Base-by-base conservation (phyloP, 768 basidiomycete genomes). In the Suillus paluster region DNA sequence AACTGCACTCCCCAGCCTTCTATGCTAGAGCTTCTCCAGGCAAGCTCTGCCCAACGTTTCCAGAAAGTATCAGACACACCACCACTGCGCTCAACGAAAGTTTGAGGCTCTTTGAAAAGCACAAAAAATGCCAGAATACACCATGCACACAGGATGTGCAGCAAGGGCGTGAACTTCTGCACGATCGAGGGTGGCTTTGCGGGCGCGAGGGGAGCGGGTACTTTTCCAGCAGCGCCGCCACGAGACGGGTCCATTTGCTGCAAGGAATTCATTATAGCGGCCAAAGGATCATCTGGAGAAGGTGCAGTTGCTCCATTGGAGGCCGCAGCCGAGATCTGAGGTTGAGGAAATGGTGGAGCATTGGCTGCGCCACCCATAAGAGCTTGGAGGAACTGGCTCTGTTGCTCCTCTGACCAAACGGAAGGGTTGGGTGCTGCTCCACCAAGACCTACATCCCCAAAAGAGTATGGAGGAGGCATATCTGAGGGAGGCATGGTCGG, bases 131-230 rank as follows among this genome's bases (percentile, higher is more conserved):
- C 82, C 49, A 93, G 72, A 59, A 94, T 72, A 25, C 72, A 71
- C 87, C 91, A 90, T 73, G 86, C 82, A 9, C 83, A 80, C 12
- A 87, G 46, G 27, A 91, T 67, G 70, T 94, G 92, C 25, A 92
- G 57, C 62, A 92, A 68, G 0, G 90, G 90, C 71, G 90, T 73
- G 41, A 87, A 67, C 63, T 85, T 89, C 66, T 89, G 88, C 38
- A 87, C 55, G 15, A 73, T 74, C 33, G 86, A 81, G 30, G 80
- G 80, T 4, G 79, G 76, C 34, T 73, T 68, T 54, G 70, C 56
- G 30, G 65, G 57, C 11, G 55, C 60, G 4, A 61, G 55, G 55
- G 70, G 60, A 10, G 61, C 69, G 27, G 76, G 71, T 3, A 64
- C 65, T 57, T 77, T 80, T 6, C 72, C 76, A 8, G 67, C 41